phyloP scores from a whole-genome alignment of 306 rosid species.

The Vigna mungo region DNA sequence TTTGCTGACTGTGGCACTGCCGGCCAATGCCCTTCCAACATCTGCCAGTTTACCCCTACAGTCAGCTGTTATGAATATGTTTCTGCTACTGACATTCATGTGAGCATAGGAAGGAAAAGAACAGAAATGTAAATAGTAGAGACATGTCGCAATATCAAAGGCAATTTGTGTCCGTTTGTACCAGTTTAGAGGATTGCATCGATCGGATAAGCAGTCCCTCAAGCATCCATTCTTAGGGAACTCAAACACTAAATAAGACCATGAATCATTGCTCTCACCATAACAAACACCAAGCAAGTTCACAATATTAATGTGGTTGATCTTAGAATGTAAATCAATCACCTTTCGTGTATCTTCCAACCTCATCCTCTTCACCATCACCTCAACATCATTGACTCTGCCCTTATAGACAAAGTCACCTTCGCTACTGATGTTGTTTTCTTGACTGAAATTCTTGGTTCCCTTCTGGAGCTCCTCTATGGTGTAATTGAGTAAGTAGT shows the following conservation, averaged over 20 bases:
- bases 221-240: constrained; percentile 67
- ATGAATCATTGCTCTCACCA: constrained; percentile 53
- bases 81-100: constrained; percentile 55
- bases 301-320: constrained; percentile 74
- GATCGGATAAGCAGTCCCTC: constrained; percentile 59
- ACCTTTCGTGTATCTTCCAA: constrained; percentile 55
- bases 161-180: constrained; percentile 60
- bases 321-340: constrained; percentile 71
- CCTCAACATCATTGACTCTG: constrained; percentile 49
- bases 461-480: constrained; percentile 59
- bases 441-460: constrained; percentile 62
- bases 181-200: constrained; percentile 55
- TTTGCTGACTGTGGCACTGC: constrained; percentile 12
- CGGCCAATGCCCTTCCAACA: constrained; percentile 47
- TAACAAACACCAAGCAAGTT: constrained; percentile 69
- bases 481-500: constrained; percentile 60
- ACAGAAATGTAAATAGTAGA: constrained; percentile 69
- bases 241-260: constrained; percentile 71
- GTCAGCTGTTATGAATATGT: constrained; percentile 58
- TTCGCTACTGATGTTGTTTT: constrained; percentile 45
- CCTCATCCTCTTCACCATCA: constrained; percentile 69
- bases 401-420: constrained; percentile 52
- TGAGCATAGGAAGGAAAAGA: constrained; percentile 71
- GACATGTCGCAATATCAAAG: constrained; percentile 75
- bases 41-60: constrained; percentile 68